Evolutionary conservation across 2,329 filamentous ascomycete genomes (phyloP), one percentile per base, ranked within the genome.

Genomic region (Lasiodiplodia hormozganensis): DNA sequence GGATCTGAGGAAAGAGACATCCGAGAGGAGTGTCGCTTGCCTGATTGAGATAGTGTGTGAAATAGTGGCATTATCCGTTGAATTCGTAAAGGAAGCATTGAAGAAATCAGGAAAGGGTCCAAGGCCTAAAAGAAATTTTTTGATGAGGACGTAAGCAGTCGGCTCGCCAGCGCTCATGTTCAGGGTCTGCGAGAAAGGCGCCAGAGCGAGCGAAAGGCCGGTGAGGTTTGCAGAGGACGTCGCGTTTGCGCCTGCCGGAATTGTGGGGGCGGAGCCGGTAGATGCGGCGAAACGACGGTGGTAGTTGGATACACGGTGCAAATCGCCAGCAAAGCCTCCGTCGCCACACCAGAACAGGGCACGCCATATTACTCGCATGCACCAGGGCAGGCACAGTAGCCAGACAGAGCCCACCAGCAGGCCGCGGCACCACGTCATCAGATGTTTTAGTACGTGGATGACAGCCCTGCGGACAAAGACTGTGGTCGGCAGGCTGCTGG

Each of bases 301-400:
- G 18, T 60, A 67, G 78, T 80, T 68, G 51, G 67, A 62, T 4
- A 68, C 67, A 21, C 58, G 67, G 18, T 83, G 74, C 38, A 78
- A 69, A n/a, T 84, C 82, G 64, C 78, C 76, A 49, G 83, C 81
- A 87, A 88, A 90, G 38, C 92, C 85, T 82, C 92, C 85, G 78
- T 97, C 94, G 70, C 92, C 94, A 70, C 97, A 84, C 94, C 94
- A 99, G 82, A 99, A 98, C 72, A 98, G 86, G 70, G 93, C 91
- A 49, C 95, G 89, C 96, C 96, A 99, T 57, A 96, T 89, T 47
- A 92, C 90, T 74, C 96, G 89, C 87, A 98, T 97, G 57, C 92
- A 88, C 82, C 93, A 97, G 1, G 96, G 96, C 57, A 99, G 85
- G 83, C 92, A 90, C 62, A 91, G 89, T 25, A 97, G 85, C 96